Conservation (phyloP, 2,329 filamentous ascomycete species). For the Ceratocystis harringtonii region DNA sequence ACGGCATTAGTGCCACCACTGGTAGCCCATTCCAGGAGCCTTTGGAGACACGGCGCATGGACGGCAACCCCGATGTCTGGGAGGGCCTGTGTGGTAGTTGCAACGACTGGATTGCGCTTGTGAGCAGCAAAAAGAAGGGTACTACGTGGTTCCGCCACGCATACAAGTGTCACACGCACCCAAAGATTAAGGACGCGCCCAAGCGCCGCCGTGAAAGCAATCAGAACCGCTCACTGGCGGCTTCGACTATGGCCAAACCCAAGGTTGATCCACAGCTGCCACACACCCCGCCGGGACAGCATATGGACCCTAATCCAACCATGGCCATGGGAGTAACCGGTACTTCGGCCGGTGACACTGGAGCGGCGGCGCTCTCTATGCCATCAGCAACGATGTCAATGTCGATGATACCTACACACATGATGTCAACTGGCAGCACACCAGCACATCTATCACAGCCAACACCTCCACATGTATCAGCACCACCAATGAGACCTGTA, state of each 20-base stretch:
- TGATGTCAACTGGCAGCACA: conserved; percentile 19
- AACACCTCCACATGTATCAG: conserved; percentile 9
- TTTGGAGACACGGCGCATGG: conserved; percentile 57
- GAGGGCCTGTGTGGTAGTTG: conserved; percentile 66
- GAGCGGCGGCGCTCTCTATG: conserved; percentile 17
- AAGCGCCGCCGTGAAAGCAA: conserved; percentile 52
- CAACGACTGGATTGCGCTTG: conserved; percentile 65
- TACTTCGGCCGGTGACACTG: conserved; percentile 18
- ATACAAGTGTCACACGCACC: conserved; percentile 68
- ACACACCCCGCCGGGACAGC: conserved; percentile 27
- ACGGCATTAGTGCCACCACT: conserved; percentile 71
- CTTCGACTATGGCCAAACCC: conserved; percentile 32
- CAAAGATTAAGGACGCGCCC: conserved; percentile 55
- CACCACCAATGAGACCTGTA: conserved; percentile 20
- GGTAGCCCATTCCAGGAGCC: conserved; percentile 66
- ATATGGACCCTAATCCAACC: conserved; percentile 24
- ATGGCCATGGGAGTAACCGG: background rate
- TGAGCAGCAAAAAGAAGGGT: conserved; percentile 82
- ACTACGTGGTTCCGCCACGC: conserved; percentile 84
- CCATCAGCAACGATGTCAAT: conserved; percentile 19
- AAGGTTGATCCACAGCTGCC: conserved; percentile 27
- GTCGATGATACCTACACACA: conserved; percentile 20
- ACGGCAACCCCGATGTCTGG: conserved; percentile 69
- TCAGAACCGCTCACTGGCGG: conserved; percentile 31
- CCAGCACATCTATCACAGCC: background rate